Conservation (phyloP, 805 yeast species). For the Myxozyma mucilagina region DNA sequence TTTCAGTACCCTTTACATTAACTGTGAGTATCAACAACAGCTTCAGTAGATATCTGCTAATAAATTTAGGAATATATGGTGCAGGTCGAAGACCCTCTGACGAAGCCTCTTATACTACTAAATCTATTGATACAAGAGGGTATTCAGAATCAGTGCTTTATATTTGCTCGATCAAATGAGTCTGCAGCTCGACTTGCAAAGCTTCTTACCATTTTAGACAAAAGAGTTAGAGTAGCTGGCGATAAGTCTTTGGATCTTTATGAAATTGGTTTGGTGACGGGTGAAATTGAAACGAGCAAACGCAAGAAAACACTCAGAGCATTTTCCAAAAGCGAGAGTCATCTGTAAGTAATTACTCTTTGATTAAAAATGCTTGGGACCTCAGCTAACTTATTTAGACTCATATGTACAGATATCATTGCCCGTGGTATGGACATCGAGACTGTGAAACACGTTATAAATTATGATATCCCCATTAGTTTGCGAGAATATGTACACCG, state of each 20-base stretch:
- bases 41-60: too few species aligned
- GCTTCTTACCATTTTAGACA: constrained; percentile 51
- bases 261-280: constrained; percentile 40
- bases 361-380: background rate
- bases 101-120: constrained; percentile 74
- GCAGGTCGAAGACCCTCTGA: constrained; percentile 36
- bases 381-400: background rate
- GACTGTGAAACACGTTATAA: constrained; percentile 70
- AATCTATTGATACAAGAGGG: constrained; percentile 48
- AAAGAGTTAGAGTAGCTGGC: constrained; percentile 26
- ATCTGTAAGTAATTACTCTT: constrained; percentile 40
- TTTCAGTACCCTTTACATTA: constrained; percentile 43
- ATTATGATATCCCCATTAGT: constrained; percentile 87
- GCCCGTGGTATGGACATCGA: constrained; percentile 92
- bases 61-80: constrained; percentile 40
- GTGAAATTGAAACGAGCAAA: constrained; percentile 44
- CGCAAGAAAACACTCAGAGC: constrained; percentile 59
- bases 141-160: constrained; percentile 48
- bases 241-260: constrained; percentile 13
- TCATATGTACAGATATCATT: constrained; percentile 81
- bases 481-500: constrained; percentile 93
- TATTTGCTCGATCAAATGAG: constrained; percentile 81
- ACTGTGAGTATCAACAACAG: constrained; percentile 4
- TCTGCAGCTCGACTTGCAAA: constrained; percentile 77
- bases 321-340: constrained; percentile 56